phyloP scores from a whole-genome alignment of 768 basidiomycete genomes.

The Tylopilus intermedius region DNA sequence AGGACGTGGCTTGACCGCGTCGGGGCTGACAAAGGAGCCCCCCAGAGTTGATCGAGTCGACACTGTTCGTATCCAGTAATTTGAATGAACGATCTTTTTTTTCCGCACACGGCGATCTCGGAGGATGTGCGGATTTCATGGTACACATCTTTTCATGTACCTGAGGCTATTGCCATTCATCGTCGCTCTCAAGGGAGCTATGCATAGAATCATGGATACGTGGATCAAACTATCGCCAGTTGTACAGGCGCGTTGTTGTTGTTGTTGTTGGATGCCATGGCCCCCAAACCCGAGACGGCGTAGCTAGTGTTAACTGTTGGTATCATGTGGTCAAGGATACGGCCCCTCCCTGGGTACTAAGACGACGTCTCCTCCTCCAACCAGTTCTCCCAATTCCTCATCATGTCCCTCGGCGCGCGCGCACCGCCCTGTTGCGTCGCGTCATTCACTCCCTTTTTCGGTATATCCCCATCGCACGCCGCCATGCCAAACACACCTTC shows the following conservation, averaged over 20 bases:
- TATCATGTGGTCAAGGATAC: background rate
- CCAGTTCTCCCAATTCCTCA: slow-evolving; percentile 30
- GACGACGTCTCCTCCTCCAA: slow-evolving; percentile 11
- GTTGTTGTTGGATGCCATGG: background rate
- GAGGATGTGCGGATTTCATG: background rate
- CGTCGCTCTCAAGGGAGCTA: background rate
- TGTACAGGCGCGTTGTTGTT: background rate
- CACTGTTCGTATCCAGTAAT: background rate
- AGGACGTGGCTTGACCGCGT: slow-evolving; percentile 5
- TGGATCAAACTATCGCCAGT: background rate
- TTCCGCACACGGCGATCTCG: background rate
- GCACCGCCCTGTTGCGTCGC: background rate
- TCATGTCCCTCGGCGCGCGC: slow-evolving; percentile 4
- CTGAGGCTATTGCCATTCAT: background rate
- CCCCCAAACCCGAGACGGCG: background rate
- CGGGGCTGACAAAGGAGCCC: no score
- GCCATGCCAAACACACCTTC: slow-evolving; percentile 66
- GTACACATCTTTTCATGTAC: background rate
- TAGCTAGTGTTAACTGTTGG: background rate
- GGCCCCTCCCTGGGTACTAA: background rate
- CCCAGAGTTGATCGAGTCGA: background rate
- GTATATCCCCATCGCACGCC: slow-evolving; percentile 14
- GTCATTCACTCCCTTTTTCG: background rate
- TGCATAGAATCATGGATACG: background rate
- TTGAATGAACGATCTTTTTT: background rate